phyloP scores from a whole-genome alignment of 768 basidiomycete species.

The Nidula microcarpa region DNA sequence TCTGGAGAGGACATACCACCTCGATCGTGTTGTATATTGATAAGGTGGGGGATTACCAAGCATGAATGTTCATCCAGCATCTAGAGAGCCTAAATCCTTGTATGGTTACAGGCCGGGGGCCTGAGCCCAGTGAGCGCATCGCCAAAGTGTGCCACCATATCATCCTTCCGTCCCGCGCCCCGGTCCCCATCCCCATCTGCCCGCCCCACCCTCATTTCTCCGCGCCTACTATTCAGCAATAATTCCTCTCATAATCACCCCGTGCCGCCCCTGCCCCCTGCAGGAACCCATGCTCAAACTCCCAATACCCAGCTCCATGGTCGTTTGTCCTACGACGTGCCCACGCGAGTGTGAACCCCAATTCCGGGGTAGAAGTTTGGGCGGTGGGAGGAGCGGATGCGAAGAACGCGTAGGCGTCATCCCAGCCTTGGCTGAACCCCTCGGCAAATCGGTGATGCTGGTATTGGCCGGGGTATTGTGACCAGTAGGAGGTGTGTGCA shows the following conservation, averaged over 20 bases:
- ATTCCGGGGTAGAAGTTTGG: conserved; percentile 30
- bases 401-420: conserved; percentile 62
- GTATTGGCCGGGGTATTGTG: conserved; percentile 51
- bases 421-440: conserved; percentile 72
- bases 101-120: too few species aligned
- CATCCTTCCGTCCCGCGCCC: too few species aligned
- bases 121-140: too few species aligned
- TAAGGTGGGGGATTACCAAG: too few species aligned
- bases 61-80: too few species aligned
- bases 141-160: too few species aligned
- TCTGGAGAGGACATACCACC: too few species aligned
- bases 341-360: conserved; percentile 69
- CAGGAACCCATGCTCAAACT: conserved; percentile 64
- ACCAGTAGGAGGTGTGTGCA: conserved; percentile 37
- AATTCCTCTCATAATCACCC: not conserved
- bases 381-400: conserved; percentile 8
- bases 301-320: conserved; percentile 56
- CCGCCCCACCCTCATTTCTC: too few species aligned
- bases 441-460: conserved; percentile 66
- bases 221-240: too few species aligned
- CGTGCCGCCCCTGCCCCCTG: conserved; percentile 48
- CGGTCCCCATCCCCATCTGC: too few species aligned
- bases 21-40: too few species aligned
- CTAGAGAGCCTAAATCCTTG: too few species aligned
- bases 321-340: conserved; percentile 38